These are phyloP conservation scores for Leccinum sublutescens DNA, from an alignment of 768 basidiomycete species.

Conservation along the genomic window DNA sequence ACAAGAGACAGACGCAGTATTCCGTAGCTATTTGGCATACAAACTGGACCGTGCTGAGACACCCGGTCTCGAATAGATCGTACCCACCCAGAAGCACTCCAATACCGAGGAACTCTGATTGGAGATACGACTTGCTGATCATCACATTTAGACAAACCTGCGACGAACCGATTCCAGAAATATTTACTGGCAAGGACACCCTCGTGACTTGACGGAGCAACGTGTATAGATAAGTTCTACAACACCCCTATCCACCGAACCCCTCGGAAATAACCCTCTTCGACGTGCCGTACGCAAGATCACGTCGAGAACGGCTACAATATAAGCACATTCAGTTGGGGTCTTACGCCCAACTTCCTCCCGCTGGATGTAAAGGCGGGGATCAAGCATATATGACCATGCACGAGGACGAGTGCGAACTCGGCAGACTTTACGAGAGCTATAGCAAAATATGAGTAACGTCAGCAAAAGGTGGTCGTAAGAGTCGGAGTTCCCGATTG, in stretches of 20 bases:
- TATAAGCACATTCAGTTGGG: slow-evolving; percentile 43
- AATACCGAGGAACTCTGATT: not conserved
- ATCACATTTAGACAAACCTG: not conserved
- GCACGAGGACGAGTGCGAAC: not conserved
- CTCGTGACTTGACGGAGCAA: slow-evolving; percentile 36
- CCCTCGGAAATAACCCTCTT: slow-evolving; percentile 15
- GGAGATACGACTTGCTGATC: not conserved
- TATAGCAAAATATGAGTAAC: not conserved
- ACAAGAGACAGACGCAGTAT: slow-evolving; percentile 37
- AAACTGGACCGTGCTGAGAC: not conserved
- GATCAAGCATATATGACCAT: not conserved
- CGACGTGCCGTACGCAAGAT: not conserved
- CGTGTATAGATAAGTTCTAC: slow-evolving; percentile 32
- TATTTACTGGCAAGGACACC: not conserved
- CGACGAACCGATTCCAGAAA: not conserved
- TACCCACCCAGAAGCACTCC: not conserved
- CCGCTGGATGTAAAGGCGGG: not conserved
- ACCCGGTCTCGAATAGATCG: not conserved
- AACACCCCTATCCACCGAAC: slow-evolving; percentile 34
- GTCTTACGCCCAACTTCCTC: slow-evolving; percentile 40
- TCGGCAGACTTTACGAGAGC: not conserved
- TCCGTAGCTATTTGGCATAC: not conserved
- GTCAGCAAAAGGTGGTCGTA: not conserved
- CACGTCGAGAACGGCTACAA: no score
- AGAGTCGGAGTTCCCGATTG: not conserved